Evolutionary conservation across 2,329 filamentous ascomycete genomes (phyloP).

Genomic region (Exutisphaerella laricina): DNA sequence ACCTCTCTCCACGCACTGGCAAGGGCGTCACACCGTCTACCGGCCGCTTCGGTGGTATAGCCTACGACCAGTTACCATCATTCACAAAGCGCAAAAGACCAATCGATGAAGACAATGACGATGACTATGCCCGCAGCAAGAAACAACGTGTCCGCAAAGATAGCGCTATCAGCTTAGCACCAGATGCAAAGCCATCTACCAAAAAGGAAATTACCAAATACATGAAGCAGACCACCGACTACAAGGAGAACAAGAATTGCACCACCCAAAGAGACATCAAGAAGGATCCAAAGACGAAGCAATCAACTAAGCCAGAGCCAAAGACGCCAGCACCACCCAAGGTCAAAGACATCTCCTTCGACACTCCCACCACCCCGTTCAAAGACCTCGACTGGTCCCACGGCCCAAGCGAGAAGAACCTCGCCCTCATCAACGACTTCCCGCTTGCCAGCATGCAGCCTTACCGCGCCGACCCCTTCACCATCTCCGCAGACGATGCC

Average conservation of each 20-base stretch:
- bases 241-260: not conserved
- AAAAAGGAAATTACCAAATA: not conserved
- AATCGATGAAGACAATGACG: not conserved
- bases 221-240: not conserved
- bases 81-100: not conserved
- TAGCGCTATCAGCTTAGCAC: too few species aligned
- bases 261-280: not conserved
- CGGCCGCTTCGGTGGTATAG: not conserved
- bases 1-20: not conserved
- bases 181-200: not conserved
- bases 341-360: conserved; percentile 1
- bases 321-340: not conserved
- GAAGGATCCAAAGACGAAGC: not conserved
- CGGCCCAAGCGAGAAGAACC: not conserved
- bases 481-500: not conserved
- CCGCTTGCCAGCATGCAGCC: not conserved
- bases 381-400: not conserved
- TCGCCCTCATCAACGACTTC: not conserved
- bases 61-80: not conserved
- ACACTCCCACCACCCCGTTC: not conserved
- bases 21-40: not conserved
- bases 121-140: not conserved
- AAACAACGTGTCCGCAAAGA: too few species aligned
- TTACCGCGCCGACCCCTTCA: not conserved
- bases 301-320: not conserved